Percentiles rank a stretch among this genome's conserved stretches.
These are phyloP conservation scores for Maudiozyma bulderi DNA, from an alignment of 805 yeast species.

Conservation along the genomic window DNA sequence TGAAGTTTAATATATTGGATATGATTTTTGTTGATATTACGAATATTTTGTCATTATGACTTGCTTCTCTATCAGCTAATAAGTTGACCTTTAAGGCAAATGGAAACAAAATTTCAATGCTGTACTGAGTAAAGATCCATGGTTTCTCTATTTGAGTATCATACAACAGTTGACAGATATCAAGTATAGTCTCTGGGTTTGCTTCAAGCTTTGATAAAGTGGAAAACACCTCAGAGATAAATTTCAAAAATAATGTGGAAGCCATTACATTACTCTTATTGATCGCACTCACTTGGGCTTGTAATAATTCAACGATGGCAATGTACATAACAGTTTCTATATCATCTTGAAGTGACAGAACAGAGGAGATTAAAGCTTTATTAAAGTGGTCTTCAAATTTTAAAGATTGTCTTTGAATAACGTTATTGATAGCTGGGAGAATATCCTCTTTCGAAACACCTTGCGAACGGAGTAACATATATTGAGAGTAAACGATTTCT, in stretches of 20 bases:
- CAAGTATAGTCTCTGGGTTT: slow-evolving; percentile 4
- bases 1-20: slow-evolving; percentile 54
- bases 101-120: slow-evolving; percentile 46
- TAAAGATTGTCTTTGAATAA: slow-evolving; percentile 5
- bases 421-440: slow-evolving; percentile 14
- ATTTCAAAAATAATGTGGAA: slow-evolving; percentile 21
- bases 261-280: slow-evolving; percentile 17
- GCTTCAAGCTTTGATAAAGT: slow-evolving; percentile 8
- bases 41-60: slow-evolving; percentile 28
- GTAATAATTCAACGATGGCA: slow-evolving; percentile 16
- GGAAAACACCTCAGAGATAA: slow-evolving; percentile 26
- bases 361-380: slow-evolving; percentile 9
- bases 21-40: slow-evolving; percentile 37
- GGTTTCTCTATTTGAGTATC: slow-evolving; percentile 37
- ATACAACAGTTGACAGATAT: slow-evolving; percentile 30
- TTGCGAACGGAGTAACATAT: slow-evolving; percentile 24
- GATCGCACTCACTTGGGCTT: slow-evolving; percentile 10
- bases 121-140: slow-evolving; percentile 58
- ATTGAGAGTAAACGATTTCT: slow-evolving; percentile 29
- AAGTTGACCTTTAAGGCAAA: slow-evolving; percentile 10
- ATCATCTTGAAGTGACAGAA: slow-evolving; percentile 7
- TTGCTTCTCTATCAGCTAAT: not conserved
- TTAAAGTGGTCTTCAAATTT: slow-evolving; percentile 10
- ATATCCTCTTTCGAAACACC: slow-evolving; percentile 12
- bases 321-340: slow-evolving; percentile 2